phyloP scores from a whole-genome alignment of 441 rosid species.

The Arabidopsis lyrata region DNA sequence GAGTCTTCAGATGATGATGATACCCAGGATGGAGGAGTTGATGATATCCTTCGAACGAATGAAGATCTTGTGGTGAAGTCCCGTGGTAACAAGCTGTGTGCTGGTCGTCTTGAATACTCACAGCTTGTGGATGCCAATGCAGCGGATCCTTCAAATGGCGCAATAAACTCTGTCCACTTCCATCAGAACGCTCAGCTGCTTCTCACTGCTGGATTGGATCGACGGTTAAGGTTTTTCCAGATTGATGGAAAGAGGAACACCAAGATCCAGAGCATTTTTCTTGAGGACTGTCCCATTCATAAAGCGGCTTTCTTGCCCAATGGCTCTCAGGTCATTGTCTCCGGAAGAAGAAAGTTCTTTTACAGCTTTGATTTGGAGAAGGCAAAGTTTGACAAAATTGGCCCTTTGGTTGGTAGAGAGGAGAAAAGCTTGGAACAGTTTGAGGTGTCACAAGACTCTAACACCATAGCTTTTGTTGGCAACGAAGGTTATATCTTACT shows the following conservation, averaged over 20 bases:
- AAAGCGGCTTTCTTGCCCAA: conserved; percentile 86
- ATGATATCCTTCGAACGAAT: conserved; percentile 67
- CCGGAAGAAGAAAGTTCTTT: conserved; percentile 93
- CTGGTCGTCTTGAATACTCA: conserved; percentile 85
- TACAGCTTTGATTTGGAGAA: conserved; percentile 88
- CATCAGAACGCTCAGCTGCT: conserved; percentile 86
- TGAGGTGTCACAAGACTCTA: conserved; percentile 87
- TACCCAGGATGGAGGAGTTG: conserved; percentile 56
- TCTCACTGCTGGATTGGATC: conserved; percentile 79
- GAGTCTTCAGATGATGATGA: conserved; percentile 57
- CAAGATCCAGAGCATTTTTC: conserved; percentile 81
- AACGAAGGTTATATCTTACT: conserved; percentile 83
- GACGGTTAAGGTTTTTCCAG: conserved; percentile 80
- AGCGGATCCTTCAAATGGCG: conserved; percentile 70
- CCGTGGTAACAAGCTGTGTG: conserved; percentile 52
- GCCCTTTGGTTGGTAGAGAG: conserved; percentile 91
- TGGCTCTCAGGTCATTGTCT: conserved; percentile 87
- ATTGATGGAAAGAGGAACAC: conserved; percentile 93
- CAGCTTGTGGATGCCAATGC: conserved; percentile 82
- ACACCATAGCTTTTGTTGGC: conserved; percentile 78
- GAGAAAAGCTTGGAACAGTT: conserved; percentile 93
- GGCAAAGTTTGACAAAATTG: conserved; percentile 79
- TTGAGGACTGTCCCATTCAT: conserved; percentile 86
- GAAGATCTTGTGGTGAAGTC: conserved; percentile 84
- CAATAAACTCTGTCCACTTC: conserved; percentile 83